Conservation (phyloP, 1,284 basidiomycete species). For the Cerioporus squamosus region DNA sequence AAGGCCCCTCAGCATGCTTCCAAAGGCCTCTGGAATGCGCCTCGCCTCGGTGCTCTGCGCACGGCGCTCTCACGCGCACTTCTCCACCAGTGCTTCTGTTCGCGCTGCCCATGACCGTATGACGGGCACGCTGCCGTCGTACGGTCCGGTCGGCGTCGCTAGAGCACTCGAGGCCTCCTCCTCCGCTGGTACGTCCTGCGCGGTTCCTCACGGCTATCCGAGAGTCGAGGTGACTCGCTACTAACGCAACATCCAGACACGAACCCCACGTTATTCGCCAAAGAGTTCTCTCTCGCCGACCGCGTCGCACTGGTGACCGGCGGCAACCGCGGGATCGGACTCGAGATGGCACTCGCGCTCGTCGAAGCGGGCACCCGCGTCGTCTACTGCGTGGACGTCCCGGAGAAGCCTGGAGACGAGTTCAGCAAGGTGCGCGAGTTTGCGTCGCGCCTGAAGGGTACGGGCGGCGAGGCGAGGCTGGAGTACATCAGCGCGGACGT, state of each 20-base stretch:
- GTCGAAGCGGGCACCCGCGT: conserved; percentile 77
- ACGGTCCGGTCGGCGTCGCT: conserved; percentile 64
- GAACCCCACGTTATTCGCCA: conserved; percentile 48
- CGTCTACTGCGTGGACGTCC: conserved; percentile 80
- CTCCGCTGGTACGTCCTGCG: conserved; percentile 1
- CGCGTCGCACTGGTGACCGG: conserved; percentile 82
- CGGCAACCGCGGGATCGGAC: conserved; percentile 79
- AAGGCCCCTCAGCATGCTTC: neutral
- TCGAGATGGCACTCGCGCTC: conserved; percentile 80
- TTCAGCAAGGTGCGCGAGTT: conserved; percentile 62
- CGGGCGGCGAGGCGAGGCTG: conserved; percentile 48
- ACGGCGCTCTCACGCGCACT: neutral
- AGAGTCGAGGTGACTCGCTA: no score
- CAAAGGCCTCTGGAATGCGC: neutral
- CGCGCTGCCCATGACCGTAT: neutral
- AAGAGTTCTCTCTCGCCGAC: conserved; percentile 75
- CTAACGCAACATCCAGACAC: conserved; percentile 5
- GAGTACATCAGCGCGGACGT: conserved; percentile 72
- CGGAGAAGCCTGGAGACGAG: conserved; percentile 64
- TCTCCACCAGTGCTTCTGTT: neutral
- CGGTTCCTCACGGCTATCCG: no score
- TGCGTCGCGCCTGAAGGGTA: conserved; percentile 45
- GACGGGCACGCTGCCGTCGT: conserved; percentile 14
- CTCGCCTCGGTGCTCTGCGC: neutral
- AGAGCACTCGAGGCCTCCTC: conserved; percentile 52